These are phyloP conservation scores for Gnetum montanum DNA, from an alignment of 75 land plant genomes.

Conservation along the genomic window DNA sequence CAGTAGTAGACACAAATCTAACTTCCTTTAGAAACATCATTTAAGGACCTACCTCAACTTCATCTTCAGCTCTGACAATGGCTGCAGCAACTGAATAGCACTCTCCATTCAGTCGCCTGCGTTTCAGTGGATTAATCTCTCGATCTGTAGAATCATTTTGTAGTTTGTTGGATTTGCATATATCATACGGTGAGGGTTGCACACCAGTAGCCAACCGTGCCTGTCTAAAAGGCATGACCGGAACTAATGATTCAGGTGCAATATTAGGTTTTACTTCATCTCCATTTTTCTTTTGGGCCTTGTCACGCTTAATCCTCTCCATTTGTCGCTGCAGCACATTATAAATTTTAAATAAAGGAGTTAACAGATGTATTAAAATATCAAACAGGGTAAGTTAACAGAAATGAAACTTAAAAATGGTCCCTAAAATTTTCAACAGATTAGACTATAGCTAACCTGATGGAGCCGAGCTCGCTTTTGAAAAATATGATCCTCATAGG, in stretches of 20 bases:
- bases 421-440: no score
- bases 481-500: constrained; percentile 26
- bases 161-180: background rate
- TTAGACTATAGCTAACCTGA: no score
- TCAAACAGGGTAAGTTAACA: background rate
- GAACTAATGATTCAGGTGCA: constrained; percentile 47
- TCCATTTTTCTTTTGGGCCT: constrained; percentile 51
- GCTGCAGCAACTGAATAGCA: constrained; percentile 2
- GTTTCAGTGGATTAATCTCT: background rate
- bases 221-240: constrained; percentile 52
- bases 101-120: background rate
- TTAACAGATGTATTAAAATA: background rate
- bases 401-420: background rate
- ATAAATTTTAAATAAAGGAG: background rate
- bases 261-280: constrained; percentile 66
- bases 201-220: constrained; percentile 80
- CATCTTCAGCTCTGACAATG: constrained; percentile 9
- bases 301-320: constrained; percentile 69
- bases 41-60: constrained; percentile 2
- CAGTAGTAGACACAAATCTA: background rate
- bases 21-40: background rate
- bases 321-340: constrained; percentile 56
- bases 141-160: background rate
- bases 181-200: constrained; percentile 57
- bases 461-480: constrained; percentile 29